These are phyloP conservation scores for Pseudogymnoascus destructans DNA, from an alignment of 2,329 filamentous ascomycete species.

Conservation along the genomic window DNA sequence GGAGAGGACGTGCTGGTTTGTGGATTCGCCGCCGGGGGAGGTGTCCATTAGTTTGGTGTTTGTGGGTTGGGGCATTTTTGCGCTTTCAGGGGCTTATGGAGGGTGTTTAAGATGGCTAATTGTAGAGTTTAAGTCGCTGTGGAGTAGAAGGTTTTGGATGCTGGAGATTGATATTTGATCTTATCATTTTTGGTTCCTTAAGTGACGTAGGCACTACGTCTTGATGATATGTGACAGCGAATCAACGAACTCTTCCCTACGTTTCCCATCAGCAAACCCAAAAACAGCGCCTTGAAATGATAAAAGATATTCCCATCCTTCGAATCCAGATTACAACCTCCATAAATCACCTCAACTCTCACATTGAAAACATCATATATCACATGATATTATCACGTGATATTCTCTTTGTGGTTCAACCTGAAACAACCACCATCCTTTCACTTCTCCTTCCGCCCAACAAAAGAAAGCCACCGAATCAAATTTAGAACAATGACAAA, in stretches of 20 bases:
- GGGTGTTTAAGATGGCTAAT: neutral
- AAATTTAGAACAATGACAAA: neutral
- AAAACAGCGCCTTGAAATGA: neutral
- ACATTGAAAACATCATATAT: neutral
- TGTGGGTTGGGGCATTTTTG: constrained; percentile 7
- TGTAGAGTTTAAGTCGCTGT: neutral
- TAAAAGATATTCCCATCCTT: neutral
- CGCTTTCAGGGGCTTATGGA: neutral
- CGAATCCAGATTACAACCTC: neutral
- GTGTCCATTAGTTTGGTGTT: constrained; percentile 41
- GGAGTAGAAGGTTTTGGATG: neutral
- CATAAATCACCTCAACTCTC: neutral
- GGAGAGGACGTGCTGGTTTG: constrained; percentile 34
- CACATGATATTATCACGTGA: neutral
- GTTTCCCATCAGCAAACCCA: too few relatives aligned
- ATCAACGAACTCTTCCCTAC: neutral
- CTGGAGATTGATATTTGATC: neutral
- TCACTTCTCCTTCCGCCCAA: neutral
- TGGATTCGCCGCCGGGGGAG: constrained; percentile 43
- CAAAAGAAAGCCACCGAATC: neutral
- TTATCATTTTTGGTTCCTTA: neutral
- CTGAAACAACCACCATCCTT: neutral
- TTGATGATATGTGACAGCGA: neutral
- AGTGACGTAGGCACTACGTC: neutral
- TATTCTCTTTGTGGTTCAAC: neutral